Evolutionary conservation across 2,329 filamentous ascomycete genomes (phyloP).

Genomic region (Aulographum hederae): DNA sequence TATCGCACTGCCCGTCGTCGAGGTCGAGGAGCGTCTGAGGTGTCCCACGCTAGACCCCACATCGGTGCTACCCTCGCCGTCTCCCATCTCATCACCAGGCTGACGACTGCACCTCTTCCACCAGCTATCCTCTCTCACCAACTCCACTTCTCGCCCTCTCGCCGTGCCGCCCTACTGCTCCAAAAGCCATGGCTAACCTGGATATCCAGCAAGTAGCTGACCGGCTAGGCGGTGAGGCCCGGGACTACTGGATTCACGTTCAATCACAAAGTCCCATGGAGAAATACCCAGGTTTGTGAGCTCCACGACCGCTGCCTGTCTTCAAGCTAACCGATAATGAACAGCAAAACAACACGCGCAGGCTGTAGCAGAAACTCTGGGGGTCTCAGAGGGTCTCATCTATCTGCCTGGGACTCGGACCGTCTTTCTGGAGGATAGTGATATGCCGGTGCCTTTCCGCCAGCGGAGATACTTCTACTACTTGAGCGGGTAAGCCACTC

Average conservation of each 20-base stretch:
- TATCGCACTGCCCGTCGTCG: too few species aligned
- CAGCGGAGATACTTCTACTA: conserved; percentile 46
- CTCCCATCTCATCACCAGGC: too few species aligned
- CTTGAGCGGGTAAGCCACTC: conserved; percentile 28
- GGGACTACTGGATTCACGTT: conserved; percentile 18
- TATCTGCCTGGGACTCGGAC: conserved; percentile 35
- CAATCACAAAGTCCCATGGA: conserved; percentile 14
- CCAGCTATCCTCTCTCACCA: too few species aligned
- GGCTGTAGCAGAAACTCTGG: conserved; percentile 17
- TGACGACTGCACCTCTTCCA: too few species aligned
- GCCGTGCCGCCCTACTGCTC: too few species aligned
- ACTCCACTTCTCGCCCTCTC: too few species aligned
- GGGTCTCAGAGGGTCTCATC: conserved; percentile 26
- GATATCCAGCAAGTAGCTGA: conserved; percentile 13
- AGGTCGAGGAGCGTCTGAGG: too few species aligned
- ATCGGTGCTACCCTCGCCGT: too few species aligned
- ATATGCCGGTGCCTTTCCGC: conserved; percentile 36
- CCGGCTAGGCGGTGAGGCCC: conserved; percentile 11
- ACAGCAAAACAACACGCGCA: conserved; percentile 22
- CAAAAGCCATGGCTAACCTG: conserved; percentile 5
- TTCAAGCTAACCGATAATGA: not conserved
- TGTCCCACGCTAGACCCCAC: too few species aligned
- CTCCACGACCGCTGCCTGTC: conserved; percentile 5
- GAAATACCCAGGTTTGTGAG: conserved; percentile 19
- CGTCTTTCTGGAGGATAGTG: conserved; percentile 36